A percentile compares a stretch with the other conserved stretches of the same genome.
These are phyloP conservation scores for Penicillium glabrum DNA, from an alignment of 2,329 filamentous ascomycete genomes.

Conservation along the genomic window DNA sequence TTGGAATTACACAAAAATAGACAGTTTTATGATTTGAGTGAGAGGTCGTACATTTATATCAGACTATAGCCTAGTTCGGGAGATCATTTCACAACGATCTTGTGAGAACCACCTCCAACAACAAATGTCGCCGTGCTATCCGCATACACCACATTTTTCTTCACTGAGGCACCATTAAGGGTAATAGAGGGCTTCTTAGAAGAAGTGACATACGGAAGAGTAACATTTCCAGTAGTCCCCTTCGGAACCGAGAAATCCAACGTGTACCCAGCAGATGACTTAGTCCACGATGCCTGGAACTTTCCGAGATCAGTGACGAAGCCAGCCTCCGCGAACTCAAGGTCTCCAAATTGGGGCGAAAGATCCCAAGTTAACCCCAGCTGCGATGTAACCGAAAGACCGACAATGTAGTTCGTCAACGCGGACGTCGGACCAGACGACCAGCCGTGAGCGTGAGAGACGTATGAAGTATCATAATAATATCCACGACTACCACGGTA, in stretches of 20 bases:
- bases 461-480: slow-evolving; percentile 46
- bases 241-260: slow-evolving; percentile 13
- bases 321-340: slow-evolving; percentile 45
- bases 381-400: slow-evolving; percentile 42
- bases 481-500: slow-evolving; percentile 58
- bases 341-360: slow-evolving; percentile 46
- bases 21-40: neutral
- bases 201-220: slow-evolving; percentile 21
- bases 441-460: slow-evolving; percentile 47
- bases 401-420: slow-evolving; percentile 47
- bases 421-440: slow-evolving; percentile 44
- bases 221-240: slow-evolving; percentile 20
- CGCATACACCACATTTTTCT: slow-evolving; percentile 16
- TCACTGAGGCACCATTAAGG: slow-evolving; percentile 22
- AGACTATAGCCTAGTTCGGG: neutral
- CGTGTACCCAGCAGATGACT: slow-evolving; percentile 13
- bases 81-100: slow-evolving; percentile 16
- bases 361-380: slow-evolving; percentile 46
- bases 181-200: slow-evolving; percentile 24
- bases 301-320: slow-evolving; percentile 48
- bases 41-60: neutral
- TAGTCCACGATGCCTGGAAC: slow-evolving; percentile 33
- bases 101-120: slow-evolving; percentile 23
- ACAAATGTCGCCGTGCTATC: slow-evolving; percentile 22
- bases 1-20: neutral